phyloP scores from a whole-genome alignment of 2,329 filamentous ascomycete genomes.

The Claviceps cyperi region DNA sequence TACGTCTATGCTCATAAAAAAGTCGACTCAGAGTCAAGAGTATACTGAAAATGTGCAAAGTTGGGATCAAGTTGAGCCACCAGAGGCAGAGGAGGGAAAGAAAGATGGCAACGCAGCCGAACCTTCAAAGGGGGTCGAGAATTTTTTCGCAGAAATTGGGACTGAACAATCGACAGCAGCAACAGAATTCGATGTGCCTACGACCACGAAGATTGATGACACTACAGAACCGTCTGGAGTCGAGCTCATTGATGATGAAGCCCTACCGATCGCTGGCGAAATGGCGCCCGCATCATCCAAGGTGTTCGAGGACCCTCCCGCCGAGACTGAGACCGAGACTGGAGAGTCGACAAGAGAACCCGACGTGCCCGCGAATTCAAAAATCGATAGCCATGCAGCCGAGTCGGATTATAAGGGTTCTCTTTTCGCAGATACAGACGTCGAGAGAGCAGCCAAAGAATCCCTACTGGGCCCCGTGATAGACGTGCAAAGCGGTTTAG shows the following conservation, averaged over 20 bases:
- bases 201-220: no score
- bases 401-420: not conserved
- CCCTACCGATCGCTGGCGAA: constrained; percentile 1
- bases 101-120: constrained; percentile 5
- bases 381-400: not conserved
- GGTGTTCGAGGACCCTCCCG: not conserved
- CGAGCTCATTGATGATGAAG: no score
- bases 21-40: constrained; percentile 5
- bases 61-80: constrained; percentile 6
- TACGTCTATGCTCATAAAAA: not conserved
- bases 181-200: not conserved
- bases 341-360: not conserved
- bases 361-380: not conserved
- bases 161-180: not conserved
- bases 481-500: not conserved
- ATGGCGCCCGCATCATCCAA: not conserved
- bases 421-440: not conserved
- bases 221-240: no score
- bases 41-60: not conserved
- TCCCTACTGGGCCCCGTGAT: not conserved
- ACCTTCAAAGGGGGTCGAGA: not conserved
- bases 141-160: not conserved
- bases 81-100: constrained; percentile 9
- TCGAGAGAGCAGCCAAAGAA: not conserved
- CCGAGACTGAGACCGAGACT: not conserved